Conservation (phyloP, 768 basidiomycete species). For the Pisolithus albus region DNA sequence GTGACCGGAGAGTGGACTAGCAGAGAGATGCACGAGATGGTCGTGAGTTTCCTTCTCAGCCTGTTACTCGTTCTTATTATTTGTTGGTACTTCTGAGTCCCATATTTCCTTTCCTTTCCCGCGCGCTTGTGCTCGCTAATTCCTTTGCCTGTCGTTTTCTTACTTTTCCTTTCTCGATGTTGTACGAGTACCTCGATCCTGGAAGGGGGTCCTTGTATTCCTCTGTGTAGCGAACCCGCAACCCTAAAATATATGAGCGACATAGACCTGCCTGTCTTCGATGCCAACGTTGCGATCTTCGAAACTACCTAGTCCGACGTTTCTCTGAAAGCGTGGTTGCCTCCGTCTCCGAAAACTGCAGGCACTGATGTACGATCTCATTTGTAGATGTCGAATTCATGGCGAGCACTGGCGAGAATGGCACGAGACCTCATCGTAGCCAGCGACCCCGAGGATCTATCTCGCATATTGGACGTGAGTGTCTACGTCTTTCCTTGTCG, state of each 20-base stretch:
- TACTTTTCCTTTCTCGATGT: constrained; percentile 10
- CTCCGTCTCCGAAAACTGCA: not conserved
- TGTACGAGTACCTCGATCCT: constrained; percentile 16
- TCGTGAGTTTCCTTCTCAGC: constrained; percentile 47
- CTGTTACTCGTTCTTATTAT: constrained; percentile 1
- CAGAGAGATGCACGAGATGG: constrained; percentile 69
- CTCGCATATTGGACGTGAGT: constrained; percentile 61
- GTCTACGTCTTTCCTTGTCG: not conserved
- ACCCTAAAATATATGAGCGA: constrained; percentile 12
- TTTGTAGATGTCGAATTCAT: constrained; percentile 77
- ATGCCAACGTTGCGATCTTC: not conserved
- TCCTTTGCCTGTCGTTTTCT: constrained; percentile 6
- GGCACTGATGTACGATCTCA: constrained; percentile 8
- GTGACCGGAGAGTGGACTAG: constrained; percentile 67
- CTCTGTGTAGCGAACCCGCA: constrained; percentile 9
- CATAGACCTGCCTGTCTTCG: not conserved
- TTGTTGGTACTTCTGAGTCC: constrained; percentile 5
- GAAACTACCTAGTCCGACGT: not conserved
- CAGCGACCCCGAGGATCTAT: constrained; percentile 61
- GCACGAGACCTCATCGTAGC: constrained; percentile 71
- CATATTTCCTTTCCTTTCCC: constrained; percentile 3
- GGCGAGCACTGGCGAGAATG: constrained; percentile 80
- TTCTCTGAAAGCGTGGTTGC: not conserved
- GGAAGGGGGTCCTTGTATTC: constrained; percentile 16
- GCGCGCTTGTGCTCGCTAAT: constrained; percentile 14